Percentiles rank a stretch among this genome's conserved stretches.
These are phyloP conservation scores for Tricholoma flavovirens DNA, from an alignment of 768 basidiomycete species.

Conservation along the genomic window DNA sequence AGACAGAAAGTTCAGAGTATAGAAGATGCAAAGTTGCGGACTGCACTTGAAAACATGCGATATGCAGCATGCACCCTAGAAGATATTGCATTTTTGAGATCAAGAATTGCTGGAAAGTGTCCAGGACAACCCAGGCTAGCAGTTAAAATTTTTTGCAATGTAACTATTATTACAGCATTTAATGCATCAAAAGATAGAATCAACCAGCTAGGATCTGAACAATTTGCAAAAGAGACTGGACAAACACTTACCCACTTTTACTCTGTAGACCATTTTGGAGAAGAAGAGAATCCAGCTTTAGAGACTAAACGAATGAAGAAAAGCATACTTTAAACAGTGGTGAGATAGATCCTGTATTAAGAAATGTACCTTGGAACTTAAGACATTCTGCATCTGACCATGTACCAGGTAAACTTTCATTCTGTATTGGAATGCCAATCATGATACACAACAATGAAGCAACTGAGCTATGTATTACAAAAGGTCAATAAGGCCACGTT, in stretches of 20 bases:
- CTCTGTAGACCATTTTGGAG: background rate
- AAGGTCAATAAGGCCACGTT: conserved; percentile 26
- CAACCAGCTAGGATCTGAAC: conserved; percentile 23
- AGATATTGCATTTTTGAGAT: conserved; percentile 22
- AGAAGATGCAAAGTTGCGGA: conserved; percentile 22
- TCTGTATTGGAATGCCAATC: conserved; percentile 29
- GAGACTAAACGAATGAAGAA: background rate
- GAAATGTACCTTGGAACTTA: conserved; percentile 17
- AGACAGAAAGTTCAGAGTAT: conserved; percentile 17
- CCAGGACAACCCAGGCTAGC: conserved; percentile 14
- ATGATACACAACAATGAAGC: conserved; percentile 27
- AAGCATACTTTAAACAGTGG: conserved; percentile 5
- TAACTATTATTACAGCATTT: conserved; percentile 27
- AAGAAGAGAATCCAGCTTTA: background rate
- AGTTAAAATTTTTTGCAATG: conserved; percentile 19
- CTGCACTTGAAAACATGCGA: conserved; percentile 26
- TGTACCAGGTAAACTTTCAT: conserved; percentile 17
- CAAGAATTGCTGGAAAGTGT: conserved; percentile 20
- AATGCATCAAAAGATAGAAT: conserved; percentile 27
- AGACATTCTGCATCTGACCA: conserved; percentile 18
- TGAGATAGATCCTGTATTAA: conserved; percentile 19
- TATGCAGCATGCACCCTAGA: conserved; percentile 26
- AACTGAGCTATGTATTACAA: conserved; percentile 28
- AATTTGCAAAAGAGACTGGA: conserved; percentile 25
- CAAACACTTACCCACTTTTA: background rate